Evolutionary conservation across 495 filamentous ascomycete species (phyloP).

Genomic region (Aspergillus steynii): DNA sequence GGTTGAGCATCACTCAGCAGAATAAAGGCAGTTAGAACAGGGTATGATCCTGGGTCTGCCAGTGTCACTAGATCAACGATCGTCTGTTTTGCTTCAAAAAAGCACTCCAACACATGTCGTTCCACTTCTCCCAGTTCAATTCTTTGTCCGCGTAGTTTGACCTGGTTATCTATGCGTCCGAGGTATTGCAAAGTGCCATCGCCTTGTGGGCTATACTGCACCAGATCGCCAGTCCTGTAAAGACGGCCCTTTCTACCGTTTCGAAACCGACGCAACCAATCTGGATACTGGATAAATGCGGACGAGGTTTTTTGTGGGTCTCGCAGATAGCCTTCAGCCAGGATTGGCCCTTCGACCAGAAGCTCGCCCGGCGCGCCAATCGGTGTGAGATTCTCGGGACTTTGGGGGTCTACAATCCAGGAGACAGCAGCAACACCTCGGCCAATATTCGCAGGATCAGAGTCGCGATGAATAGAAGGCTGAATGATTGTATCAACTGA

Average conservation of each 20-base stretch:
- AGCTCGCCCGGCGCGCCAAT: slow-evolving; percentile 43
- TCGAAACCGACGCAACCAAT: slow-evolving; percentile 30
- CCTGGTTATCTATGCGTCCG: slow-evolving; percentile 53
- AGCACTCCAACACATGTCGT: slow-evolving; percentile 1
- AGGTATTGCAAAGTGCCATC: slow-evolving; percentile 44
- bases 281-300: slow-evolving; percentile 34
- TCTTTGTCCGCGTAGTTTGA: slow-evolving; percentile 54
- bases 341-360: slow-evolving; percentile 37
- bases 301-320: slow-evolving; percentile 28
- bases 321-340: slow-evolving; percentile 40
- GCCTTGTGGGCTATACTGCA: slow-evolving; percentile 39
- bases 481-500: background rate
- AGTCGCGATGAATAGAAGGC: background rate
- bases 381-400: slow-evolving; percentile 31
- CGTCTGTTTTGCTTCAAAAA: background rate
- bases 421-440: slow-evolving; percentile 5
- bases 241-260: slow-evolving; percentile 23
- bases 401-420: slow-evolving; percentile 37
- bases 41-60: background rate
- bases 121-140: slow-evolving; percentile 50
- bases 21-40: background rate
- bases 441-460: slow-evolving; percentile 2
- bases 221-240: slow-evolving; percentile 41
- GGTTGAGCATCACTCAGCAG: background rate
- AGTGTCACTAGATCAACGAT: slow-evolving; percentile 3